These are phyloP conservation scores for Candida xyloterini DNA, from an alignment of 805 yeast genomes.

Conservation along the genomic window DNA sequence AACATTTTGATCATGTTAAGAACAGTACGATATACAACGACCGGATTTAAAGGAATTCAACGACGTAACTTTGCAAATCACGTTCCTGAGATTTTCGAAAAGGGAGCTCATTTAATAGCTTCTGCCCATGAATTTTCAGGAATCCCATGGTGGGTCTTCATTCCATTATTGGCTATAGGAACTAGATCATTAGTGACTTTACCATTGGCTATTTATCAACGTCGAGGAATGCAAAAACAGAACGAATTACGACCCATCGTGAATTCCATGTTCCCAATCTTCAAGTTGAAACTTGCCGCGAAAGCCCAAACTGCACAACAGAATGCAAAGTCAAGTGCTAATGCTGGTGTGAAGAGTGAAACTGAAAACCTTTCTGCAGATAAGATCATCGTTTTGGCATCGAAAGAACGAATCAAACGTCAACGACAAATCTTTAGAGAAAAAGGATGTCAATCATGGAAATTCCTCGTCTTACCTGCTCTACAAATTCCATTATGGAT, in stretches of 20 bases:
- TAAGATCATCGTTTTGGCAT: constrained; percentile 68
- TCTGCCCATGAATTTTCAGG: constrained; percentile 53
- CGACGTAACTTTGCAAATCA: constrained; percentile 3
- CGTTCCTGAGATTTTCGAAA: constrained; percentile 15
- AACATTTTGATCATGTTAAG: background rate
- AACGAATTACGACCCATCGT: constrained; percentile 68
- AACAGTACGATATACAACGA: background rate
- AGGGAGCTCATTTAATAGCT: constrained; percentile 37
- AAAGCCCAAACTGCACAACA: constrained; percentile 37
- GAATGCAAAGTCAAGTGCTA: constrained; percentile 21
- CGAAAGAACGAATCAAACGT: constrained; percentile 74
- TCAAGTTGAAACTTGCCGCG: constrained; percentile 54
- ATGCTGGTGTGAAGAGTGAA: constrained; percentile 29
- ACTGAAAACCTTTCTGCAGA: constrained; percentile 59
- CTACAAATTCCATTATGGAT: constrained; percentile 90
- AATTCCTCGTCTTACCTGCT: constrained; percentile 68
- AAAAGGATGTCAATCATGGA: constrained; percentile 75
- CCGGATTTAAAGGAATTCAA: background rate
- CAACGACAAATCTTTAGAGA: constrained; percentile 68
- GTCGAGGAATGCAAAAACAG: constrained; percentile 68
- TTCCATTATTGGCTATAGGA: constrained; percentile 69
- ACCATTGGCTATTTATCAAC: constrained; percentile 73
- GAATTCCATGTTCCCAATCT: constrained; percentile 71
- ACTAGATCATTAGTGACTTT: constrained; percentile 66
- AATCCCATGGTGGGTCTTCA: constrained; percentile 79